Conservation (phyloP, 108 stramenopile species). For the Discostella stelligeroides region DNA sequence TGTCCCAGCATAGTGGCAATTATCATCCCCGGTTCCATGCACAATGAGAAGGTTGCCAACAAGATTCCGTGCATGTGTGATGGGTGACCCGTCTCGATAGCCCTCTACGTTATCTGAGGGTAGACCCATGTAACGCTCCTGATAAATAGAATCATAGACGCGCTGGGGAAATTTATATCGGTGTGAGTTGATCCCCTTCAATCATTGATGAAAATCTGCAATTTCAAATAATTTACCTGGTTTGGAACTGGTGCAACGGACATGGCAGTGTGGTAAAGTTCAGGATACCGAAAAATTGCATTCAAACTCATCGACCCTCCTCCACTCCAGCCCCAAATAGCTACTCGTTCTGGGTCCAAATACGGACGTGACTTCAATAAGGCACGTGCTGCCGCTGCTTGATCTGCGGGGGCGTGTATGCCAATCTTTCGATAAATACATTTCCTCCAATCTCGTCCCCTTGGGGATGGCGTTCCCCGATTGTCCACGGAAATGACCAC, state of each 20-base stretch:
- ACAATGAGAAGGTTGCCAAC: conserved; percentile 45
- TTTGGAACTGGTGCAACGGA: conserved; percentile 49
- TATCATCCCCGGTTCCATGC: conserved; percentile 52
- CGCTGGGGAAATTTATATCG: no score
- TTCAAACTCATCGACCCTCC: conserved; percentile 52
- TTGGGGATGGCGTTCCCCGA: conserved; percentile 45
- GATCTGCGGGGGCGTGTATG: conserved; percentile 43
- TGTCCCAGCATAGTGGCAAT: conserved; percentile 51
- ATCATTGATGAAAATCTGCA: no score
- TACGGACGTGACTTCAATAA: conserved; percentile 43
- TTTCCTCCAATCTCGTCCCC: conserved; percentile 48
- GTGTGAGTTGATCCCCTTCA: no score
- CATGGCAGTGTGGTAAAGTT: conserved; percentile 45
- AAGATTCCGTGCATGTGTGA: conserved; percentile 46
- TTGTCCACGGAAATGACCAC: conserved; percentile 47
- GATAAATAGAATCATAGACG: conserved; percentile 49
- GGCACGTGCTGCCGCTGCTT: conserved; percentile 36
- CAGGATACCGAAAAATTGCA: conserved; percentile 48
- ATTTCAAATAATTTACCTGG: not conserved
- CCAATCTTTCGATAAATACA: conserved; percentile 51
- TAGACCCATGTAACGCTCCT: conserved; percentile 49
- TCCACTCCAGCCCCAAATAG: conserved; percentile 54
- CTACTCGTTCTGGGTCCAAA: conserved; percentile 37
- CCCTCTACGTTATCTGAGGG: conserved; percentile 50
- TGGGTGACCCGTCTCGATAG: conserved; percentile 43